Conservation (phyloP, 2,329 filamentous ascomycete genomes). For the Emergomyces africanus region DNA sequence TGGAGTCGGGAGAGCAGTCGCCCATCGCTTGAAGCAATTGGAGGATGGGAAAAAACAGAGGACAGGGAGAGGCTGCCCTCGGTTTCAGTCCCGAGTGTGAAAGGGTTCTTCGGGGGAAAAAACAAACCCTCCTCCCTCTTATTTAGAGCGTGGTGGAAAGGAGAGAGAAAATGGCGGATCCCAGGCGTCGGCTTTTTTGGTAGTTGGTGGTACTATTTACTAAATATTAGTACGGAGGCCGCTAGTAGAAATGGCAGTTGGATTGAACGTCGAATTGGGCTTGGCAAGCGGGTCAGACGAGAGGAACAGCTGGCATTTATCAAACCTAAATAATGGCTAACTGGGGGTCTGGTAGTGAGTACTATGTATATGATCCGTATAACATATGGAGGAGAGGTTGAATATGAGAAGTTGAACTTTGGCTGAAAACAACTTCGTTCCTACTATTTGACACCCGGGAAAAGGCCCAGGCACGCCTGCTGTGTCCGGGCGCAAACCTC, state of each 20-base stretch:
- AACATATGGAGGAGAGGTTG: too few species aligned
- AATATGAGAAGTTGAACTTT: too few species aligned
- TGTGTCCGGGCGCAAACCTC: too few species aligned
- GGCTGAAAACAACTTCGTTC: too few species aligned
- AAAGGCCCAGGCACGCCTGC: too few species aligned
- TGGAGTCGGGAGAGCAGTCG: background rate
- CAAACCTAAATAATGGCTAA: too few species aligned
- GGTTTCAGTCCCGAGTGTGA: background rate
- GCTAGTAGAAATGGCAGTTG: background rate
- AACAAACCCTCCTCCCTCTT: background rate
- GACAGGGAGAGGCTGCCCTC: background rate
- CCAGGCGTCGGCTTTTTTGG: too few species aligned
- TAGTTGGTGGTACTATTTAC: too few species aligned
- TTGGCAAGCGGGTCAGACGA: background rate
- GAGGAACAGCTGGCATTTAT: background rate
- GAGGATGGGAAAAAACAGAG: background rate
- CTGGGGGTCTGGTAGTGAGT: too few species aligned
- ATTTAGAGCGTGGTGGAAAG: background rate
- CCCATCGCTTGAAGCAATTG: background rate
- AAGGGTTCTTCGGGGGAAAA: background rate
- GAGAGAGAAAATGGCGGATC: too few species aligned
- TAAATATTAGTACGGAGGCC: background rate
- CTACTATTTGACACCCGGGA: too few species aligned
- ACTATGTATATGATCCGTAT: too few species aligned
- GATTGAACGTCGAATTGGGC: background rate